Evolutionary conservation across 768 basidiomycete genomes (phyloP).

Genomic region (Boletus eberwhitei): DNA sequence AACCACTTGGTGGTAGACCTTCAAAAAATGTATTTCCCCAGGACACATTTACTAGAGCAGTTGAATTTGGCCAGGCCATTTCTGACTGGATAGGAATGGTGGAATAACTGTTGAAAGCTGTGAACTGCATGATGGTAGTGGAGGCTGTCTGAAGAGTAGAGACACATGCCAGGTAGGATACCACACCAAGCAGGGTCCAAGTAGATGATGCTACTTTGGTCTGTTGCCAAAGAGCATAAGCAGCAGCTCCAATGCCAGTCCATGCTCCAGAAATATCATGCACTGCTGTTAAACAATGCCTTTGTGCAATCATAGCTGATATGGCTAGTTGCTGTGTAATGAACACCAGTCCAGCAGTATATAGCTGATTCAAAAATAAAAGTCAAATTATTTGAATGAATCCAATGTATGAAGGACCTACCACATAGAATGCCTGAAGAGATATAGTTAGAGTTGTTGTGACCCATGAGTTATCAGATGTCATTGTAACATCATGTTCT

Average conservation of each 20-base stretch:
- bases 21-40: neutral
- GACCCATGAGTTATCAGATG: neutral
- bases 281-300: constrained; percentile 15
- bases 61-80: constrained; percentile 7
- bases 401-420: neutral
- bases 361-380: constrained; percentile 1
- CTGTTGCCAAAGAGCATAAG: constrained; percentile 16
- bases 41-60: neutral
- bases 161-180: constrained; percentile 15
- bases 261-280: constrained; percentile 22
- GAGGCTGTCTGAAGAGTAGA: constrained; percentile 21
- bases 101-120: constrained; percentile 6
- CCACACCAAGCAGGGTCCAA: constrained; percentile 11
- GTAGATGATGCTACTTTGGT: constrained; percentile 7
- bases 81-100: neutral
- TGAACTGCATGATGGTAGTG: constrained; percentile 21
- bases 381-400: neutral
- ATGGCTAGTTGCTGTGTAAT: constrained; percentile 19
- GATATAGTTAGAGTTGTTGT: neutral
- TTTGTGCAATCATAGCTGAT: neutral
- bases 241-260: constrained; percentile 22
- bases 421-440: constrained; percentile 5
- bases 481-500: neutral
- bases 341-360: constrained; percentile 18
- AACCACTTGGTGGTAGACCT: neutral